Base-by-base conservation (phyloP, 495 filamentous ascomycete species). In the Neurospora sublineolata region DNA sequence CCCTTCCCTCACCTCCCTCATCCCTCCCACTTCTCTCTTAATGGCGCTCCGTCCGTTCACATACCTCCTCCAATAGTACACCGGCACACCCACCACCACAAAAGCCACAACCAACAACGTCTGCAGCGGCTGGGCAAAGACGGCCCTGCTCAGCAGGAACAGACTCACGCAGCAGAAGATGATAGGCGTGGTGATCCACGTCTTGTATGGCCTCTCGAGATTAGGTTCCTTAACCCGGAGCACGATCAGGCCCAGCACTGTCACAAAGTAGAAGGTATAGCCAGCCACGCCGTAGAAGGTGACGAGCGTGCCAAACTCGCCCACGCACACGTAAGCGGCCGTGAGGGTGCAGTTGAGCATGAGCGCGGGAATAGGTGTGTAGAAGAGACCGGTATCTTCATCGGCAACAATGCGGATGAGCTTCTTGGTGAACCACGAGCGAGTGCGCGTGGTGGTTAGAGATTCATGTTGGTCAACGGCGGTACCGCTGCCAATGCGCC, bases 91-190 rank as follows among this genome's bases (percentile, higher is more conserved):
- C 6, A 87, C 91, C 38, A 88, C 84, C 72, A 97, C 90, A 78
- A 97, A 98, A 3, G 80, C 89, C 3, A 97, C 84, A 30, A 98
- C 95, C 38, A 93, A 87, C 36, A 97, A 74, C 18, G 94, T 94
- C 85, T 97, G 93, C 71, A 94, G 71, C n/a, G 95, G 95, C 78
- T 94, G 89, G 10, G 93, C 88, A 77, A 98, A 94, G 27, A 98
- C 86, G 0, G 93, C 93, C 68, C 95, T 86, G 73, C 89, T 93
- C 36, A 99, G 85, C 74, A 99, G 80, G 79, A 99, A 99, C 73
- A 99, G 78, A 78, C 92, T 97, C 16, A 99, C 95, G 76, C 95
- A 99, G 86, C 95, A 99, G 79, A 99, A 99, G 68, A 97, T 93
- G 64, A 99, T 95, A 3, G 95, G 95, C 41, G 94, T 98, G 1